A percentile compares a stretch with the other conserved stretches of the same genome.
Conservation (phyloP, 2,329 filamentous ascomycete genomes). For the Monilinia fructicola region DNA sequence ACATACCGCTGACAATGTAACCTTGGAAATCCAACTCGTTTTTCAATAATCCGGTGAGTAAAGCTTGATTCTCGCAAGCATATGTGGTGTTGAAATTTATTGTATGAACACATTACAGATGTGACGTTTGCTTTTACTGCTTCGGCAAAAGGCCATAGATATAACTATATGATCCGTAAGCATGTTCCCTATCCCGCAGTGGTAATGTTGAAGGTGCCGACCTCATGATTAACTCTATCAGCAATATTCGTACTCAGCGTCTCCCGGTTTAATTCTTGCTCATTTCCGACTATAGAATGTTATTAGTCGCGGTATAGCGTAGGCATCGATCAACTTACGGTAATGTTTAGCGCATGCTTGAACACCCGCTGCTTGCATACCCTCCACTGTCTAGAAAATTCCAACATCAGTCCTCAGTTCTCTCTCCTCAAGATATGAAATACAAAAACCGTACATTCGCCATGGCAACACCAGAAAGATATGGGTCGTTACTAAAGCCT, state of each 20-base stretch:
- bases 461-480: conserved; percentile 65
- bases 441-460: conserved; percentile 43
- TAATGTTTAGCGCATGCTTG: conserved; percentile 60
- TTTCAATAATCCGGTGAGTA: conserved; percentile 64
- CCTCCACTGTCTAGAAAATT: conserved; percentile 56
- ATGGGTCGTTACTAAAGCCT: conserved; percentile 76
- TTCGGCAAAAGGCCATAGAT: conserved; percentile 60
- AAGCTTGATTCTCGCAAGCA: conserved; percentile 62
- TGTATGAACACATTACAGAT: conserved; percentile 71
- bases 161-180: conserved; percentile 29
- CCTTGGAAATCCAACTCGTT: conserved; percentile 75
- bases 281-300: conserved; percentile 55
- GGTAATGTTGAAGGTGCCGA: conserved; percentile 52
- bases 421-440: neutral
- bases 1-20: conserved; percentile 54
- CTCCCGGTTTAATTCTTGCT: conserved; percentile 63
- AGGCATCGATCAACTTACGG: conserved; percentile 34
- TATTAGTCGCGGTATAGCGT: conserved; percentile 37
- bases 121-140: conserved; percentile 65
- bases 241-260: conserved; percentile 58
- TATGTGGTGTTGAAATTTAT: conserved; percentile 71
- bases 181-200: conserved; percentile 30
- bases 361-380: conserved; percentile 52
- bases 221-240: conserved; percentile 66
- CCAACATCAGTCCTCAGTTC: neutral